Evolutionary conservation across 805 yeast species (phyloP).

Genomic region (Starmerella geochares): DNA sequence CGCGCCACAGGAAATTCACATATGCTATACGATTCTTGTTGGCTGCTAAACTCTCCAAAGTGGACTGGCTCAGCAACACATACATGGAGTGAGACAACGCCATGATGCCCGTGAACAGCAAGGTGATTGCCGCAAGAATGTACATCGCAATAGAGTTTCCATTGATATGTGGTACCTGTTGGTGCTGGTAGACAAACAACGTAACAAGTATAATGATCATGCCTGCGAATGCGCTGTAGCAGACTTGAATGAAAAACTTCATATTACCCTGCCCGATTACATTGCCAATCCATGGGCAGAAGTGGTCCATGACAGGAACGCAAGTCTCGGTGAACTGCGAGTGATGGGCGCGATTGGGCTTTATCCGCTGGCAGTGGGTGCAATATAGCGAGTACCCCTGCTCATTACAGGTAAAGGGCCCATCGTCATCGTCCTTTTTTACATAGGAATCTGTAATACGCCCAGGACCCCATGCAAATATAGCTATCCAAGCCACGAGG

Average conservation of each 20-base stretch:
- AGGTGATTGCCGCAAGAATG: slow-evolving; percentile 38
- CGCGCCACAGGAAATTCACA: slow-evolving; percentile 36
- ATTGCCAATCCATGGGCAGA: slow-evolving; percentile 66
- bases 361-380: slow-evolving; percentile 51
- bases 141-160: slow-evolving; percentile 44
- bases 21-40: slow-evolving; percentile 24
- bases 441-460: slow-evolving; percentile 27
- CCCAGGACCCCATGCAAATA: slow-evolving; percentile 53
- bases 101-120: slow-evolving; percentile 39
- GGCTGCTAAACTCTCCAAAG: slow-evolving; percentile 44
- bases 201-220: slow-evolving; percentile 36
- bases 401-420: slow-evolving; percentile 51
- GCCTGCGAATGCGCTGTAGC: slow-evolving; percentile 32
- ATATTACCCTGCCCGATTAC: slow-evolving; percentile 63
- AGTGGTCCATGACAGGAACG: slow-evolving; percentile 72
- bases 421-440: slow-evolving; percentile 10
- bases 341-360: slow-evolving; percentile 62
- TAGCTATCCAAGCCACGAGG: slow-evolving; percentile 37
- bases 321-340: slow-evolving; percentile 47
- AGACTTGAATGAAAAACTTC: slow-evolving; percentile 46
- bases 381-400: slow-evolving; percentile 76
- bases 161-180: slow-evolving; percentile 31
- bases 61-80: slow-evolving; percentile 29
- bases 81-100: slow-evolving; percentile 38
- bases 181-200: slow-evolving; percentile 30